Evolutionary conservation across 2,329 filamentous ascomycete genomes (phyloP).

Genomic region (Exophiala lecanii-corni): DNA sequence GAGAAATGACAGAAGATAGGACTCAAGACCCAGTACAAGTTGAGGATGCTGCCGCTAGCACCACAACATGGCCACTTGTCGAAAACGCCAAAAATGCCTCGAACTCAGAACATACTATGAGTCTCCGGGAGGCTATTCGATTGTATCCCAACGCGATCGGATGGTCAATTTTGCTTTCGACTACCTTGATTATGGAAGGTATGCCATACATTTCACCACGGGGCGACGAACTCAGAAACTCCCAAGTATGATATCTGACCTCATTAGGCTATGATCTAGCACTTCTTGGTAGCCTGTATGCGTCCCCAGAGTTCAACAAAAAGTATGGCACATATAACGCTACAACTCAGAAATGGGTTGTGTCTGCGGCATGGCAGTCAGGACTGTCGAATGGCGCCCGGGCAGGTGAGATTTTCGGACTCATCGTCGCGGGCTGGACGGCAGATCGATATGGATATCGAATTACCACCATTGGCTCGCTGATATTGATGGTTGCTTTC

Average conservation of each 20-base stretch:
- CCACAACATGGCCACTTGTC: neutral
- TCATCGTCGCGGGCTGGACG: conserved; percentile 30
- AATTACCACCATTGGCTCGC: conserved; percentile 23
- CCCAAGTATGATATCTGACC: conserved; percentile 30
- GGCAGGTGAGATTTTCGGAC: conserved; percentile 29
- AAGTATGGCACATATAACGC: conserved; percentile 35
- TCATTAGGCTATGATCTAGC: conserved; percentile 88
- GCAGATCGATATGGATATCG: conserved; percentile 34
- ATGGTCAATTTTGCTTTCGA: conserved; percentile 56
- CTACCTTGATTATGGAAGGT: conserved; percentile 18
- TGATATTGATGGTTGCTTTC: conserved; percentile 23
- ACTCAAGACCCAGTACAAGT: neutral
- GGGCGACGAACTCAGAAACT: too few relatives aligned
- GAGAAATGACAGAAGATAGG: neutral
- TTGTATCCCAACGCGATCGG: conserved; percentile 80
- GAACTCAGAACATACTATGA: conserved; percentile 7
- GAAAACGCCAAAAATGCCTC: conserved; percentile 29
- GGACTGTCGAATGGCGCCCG: conserved; percentile 27
- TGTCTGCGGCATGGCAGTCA: conserved; percentile 14
- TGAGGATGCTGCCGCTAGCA: neutral
- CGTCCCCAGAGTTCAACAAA: conserved; percentile 37
- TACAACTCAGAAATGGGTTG: neutral
- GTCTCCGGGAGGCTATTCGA: conserved; percentile 63
- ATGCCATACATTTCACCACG: too few relatives aligned
- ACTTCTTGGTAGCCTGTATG: conserved; percentile 75